Percentiles rank a stretch among this genome's conserved stretches.
Conservation (phyloP, 805 yeast species). For the Blastobotrys robertii region DNA sequence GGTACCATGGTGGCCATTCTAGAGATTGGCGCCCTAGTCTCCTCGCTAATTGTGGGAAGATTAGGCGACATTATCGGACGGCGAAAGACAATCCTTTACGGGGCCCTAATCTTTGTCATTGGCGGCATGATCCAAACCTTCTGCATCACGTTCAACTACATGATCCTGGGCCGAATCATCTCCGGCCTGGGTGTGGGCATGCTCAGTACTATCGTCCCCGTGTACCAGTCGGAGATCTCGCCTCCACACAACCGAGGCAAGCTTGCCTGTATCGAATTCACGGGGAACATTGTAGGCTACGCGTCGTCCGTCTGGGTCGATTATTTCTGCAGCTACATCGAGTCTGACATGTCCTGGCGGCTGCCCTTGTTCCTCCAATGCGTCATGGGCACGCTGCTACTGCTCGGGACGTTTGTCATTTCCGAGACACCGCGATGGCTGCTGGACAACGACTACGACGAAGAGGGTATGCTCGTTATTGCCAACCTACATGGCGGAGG, state of each 20-base stretch:
- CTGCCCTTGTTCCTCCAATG: conserved; percentile 70
- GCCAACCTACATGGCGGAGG: conserved; percentile 78
- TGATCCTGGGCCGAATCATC: conserved; percentile 68
- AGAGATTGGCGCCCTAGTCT: conserved; percentile 78
- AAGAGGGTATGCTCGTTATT: conserved; percentile 77
- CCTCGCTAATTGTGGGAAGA: conserved; percentile 69
- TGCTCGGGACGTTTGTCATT: conserved; percentile 64
- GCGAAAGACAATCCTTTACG: conserved; percentile 66
- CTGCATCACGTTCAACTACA: conserved; percentile 41
- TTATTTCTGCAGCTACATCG: conserved; percentile 59
- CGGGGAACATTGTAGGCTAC: conserved; percentile 79
- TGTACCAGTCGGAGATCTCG: conserved; percentile 80
- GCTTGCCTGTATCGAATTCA: conserved; percentile 78
- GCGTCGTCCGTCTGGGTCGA: conserved; percentile 82
- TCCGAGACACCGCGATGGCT: conserved; percentile 91
- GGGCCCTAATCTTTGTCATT: conserved; percentile 64
- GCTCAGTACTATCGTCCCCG: conserved; percentile 74
- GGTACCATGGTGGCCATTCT: conserved; percentile 85
- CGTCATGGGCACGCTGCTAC: conserved; percentile 56
- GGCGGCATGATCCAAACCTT: conserved; percentile 72
- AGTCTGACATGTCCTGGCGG: conserved; percentile 62
- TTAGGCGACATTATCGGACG: conserved; percentile 75
- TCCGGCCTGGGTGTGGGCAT: conserved; percentile 86
- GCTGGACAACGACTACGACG: conserved; percentile 63
- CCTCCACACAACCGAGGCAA: conserved; percentile 82